Evolutionary conservation across 371 early-diverging fungal species (phyloP), one percentile per base, ranked within the genome.

Genomic region (Mucor velutinosus): DNA sequence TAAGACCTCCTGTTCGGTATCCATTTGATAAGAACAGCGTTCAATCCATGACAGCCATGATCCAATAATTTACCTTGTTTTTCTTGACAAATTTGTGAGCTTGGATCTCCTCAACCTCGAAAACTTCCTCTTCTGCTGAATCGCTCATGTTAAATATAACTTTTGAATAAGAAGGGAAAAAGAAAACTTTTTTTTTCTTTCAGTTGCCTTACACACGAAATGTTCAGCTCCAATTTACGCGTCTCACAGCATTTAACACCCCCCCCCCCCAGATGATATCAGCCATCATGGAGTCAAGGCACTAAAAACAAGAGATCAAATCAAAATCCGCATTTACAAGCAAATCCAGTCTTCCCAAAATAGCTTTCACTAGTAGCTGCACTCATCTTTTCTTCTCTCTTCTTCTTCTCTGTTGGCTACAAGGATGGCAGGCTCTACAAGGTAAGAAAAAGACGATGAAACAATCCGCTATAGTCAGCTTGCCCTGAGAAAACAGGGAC

Each of bases 51-150:
- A 1, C 14, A 11, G 7, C 19, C 8, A 25, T 4, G 12, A 29
- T 14, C 14, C 29, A 30, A 33, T 7, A 32, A 56, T n/a, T 57
- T 25, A 59, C 35, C 35, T 37, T 21, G 32, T 19, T 66, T 62
- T 23, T 45, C 30, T 65, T 67, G 5, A 45, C 43, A 15, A 59
- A 21, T 25, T 66, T 58, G 41, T 78, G 78, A 33, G 55, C 64
- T 27, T 73, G 10, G 33, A 81, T 75, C 15, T 56, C 65, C 43
- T 81, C 81, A 27, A 81, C 81, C 55, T 76, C 77, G 60, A 70
- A 81, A 45, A 71, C 81, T 23, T 75, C 74, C 29, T 76, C 64
- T 37, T 15, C 53, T 25, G 19, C 61, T 11, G 51, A 21, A 23
- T n/a, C 25, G 8, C 12, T 37, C 23, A 32, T 51, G 53, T 7